These are phyloP conservation scores for Fusarium graminum DNA, from an alignment of 2,329 filamentous ascomycete species.

Conservation along the genomic window DNA sequence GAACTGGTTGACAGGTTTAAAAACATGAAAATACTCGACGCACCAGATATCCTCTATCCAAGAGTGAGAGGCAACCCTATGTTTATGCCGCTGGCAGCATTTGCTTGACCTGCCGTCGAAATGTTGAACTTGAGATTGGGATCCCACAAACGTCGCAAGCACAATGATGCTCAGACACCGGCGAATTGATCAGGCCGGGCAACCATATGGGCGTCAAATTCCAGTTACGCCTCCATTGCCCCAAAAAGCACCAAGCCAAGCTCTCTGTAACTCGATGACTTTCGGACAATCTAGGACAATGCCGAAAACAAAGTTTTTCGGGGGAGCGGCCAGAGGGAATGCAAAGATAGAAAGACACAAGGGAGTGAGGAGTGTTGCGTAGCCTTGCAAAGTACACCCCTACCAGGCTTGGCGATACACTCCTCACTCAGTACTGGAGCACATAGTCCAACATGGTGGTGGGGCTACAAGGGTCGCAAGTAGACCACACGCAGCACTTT, in stretches of 20 bases:
- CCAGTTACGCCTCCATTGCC: slow-evolving; percentile 25
- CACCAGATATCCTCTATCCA: background rate
- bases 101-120: slow-evolving; percentile 1
- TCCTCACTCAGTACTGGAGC: slow-evolving; percentile 37
- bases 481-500: slow-evolving; percentile 38
- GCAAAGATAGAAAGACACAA: slow-evolving; percentile 24
- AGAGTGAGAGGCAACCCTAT: background rate
- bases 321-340: slow-evolving; percentile 30
- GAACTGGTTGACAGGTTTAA: background rate
- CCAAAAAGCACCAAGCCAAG: slow-evolving; percentile 21
- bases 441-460: slow-evolving; percentile 39
- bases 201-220: slow-evolving; percentile 25
- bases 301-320: slow-evolving; percentile 43
- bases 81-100: background rate
- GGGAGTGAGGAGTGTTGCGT: slow-evolving; percentile 33
- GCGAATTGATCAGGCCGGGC: slow-evolving; percentile 7
- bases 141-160: background rate
- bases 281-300: slow-evolving; percentile 18
- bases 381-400: slow-evolving; percentile 14
- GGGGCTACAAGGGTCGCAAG: slow-evolving; percentile 36
- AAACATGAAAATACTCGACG: background rate
- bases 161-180: slow-evolving; percentile 4
- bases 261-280: slow-evolving; percentile 37
- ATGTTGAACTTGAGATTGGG: background rate
- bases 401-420: slow-evolving; percentile 32